Percentiles rank a stretch among this genome's conserved stretches.
phyloP scores from a whole-genome alignment of 1,284 basidiomycete species.

The Mycena citricolor region DNA sequence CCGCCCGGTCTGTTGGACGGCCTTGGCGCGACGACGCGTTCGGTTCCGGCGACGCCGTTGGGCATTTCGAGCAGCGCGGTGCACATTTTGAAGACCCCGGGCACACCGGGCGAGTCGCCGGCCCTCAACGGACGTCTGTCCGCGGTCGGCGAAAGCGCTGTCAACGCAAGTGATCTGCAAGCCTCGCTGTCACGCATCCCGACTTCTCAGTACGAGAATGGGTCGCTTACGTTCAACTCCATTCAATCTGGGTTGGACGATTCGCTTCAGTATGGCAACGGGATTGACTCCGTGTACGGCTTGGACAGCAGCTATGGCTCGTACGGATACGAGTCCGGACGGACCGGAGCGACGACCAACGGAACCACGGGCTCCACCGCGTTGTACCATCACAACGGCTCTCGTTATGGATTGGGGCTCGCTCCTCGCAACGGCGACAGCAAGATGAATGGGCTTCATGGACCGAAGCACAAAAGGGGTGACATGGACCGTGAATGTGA shows the following conservation, averaged over 20 bases:
- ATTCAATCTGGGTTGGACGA: conserved; percentile 56
- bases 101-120: conserved; percentile 65
- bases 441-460: conserved; percentile 87
- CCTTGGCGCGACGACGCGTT: conserved; percentile 62
- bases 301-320: conserved; percentile 58
- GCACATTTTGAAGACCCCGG: conserved; percentile 64
- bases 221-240: conserved; percentile 50
- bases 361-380: conserved; percentile 73
- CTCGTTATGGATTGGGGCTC: conserved; percentile 71
- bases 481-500: conserved; percentile 87
- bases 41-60: conserved; percentile 74
- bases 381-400: conserved; percentile 76
- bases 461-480: conserved; percentile 90
- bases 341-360: conserved; percentile 40
- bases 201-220: conserved; percentile 57
- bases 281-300: conserved; percentile 57
- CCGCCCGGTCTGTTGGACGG: conserved; percentile 63
- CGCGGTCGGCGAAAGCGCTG: conserved; percentile 44
- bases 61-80: conserved; percentile 48
- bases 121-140: conserved; percentile 59
- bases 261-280: conserved; percentile 47
- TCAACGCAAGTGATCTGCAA: conserved; percentile 55
- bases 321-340: conserved; percentile 63
- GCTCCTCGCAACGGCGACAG: conserved; percentile 56
- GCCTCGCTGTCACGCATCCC: conserved; percentile 68